Percentiles rank a stretch among this genome's conserved stretches.
Evolutionary conservation across 228 moss, liverwort and hornwort genomes (phyloP).

Genomic region (Sphagnum magellanicum): DNA sequence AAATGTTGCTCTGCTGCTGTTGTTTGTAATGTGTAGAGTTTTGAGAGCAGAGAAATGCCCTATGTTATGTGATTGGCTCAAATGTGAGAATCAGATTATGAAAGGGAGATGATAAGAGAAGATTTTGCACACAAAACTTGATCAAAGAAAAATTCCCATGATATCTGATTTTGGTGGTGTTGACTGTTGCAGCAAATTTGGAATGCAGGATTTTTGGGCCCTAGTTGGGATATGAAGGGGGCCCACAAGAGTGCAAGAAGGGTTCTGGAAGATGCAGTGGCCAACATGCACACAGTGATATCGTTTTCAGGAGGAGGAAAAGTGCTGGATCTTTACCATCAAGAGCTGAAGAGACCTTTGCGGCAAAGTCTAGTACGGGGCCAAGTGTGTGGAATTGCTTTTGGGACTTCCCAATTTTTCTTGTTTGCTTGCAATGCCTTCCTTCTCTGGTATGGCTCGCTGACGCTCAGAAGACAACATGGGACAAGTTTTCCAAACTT

Average conservation of each 20-base stretch:
- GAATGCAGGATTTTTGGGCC: slow-evolving; percentile 92
- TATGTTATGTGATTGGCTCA: not conserved
- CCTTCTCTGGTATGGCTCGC: slow-evolving; percentile 70
- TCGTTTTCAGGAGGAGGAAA: slow-evolving; percentile 85
- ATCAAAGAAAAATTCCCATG: not conserved
- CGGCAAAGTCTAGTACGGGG: slow-evolving; percentile 78
- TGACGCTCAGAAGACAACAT: slow-evolving; percentile 46
- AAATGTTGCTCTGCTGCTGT: not conserved
- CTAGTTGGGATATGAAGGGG: slow-evolving; percentile 57
- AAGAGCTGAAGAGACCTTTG: slow-evolving; percentile 77
- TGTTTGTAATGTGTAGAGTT: not conserved
- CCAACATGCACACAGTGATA: slow-evolving; percentile 93
- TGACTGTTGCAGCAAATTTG: slow-evolving; percentile 75
- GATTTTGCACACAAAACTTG: too few relatives aligned
- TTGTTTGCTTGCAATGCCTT: slow-evolving; percentile 89
- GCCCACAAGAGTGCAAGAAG: slow-evolving; percentile 86
- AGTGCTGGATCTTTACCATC: slow-evolving; percentile 76
- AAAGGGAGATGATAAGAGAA: not conserved
- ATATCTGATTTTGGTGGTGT: not conserved
- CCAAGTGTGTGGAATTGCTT: slow-evolving; percentile 72
- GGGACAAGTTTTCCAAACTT: slow-evolving; percentile 55
- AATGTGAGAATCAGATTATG: not conserved
- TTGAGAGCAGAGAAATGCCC: not conserved
- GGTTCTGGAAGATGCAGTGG: slow-evolving; percentile 94
- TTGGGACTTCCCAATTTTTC: slow-evolving; percentile 88